Evolutionary conservation across 78 protist genomes (phyloP), one percentile per base, ranked within the genome.

Genomic region (Mastigamoeba balamuthi): DNA sequence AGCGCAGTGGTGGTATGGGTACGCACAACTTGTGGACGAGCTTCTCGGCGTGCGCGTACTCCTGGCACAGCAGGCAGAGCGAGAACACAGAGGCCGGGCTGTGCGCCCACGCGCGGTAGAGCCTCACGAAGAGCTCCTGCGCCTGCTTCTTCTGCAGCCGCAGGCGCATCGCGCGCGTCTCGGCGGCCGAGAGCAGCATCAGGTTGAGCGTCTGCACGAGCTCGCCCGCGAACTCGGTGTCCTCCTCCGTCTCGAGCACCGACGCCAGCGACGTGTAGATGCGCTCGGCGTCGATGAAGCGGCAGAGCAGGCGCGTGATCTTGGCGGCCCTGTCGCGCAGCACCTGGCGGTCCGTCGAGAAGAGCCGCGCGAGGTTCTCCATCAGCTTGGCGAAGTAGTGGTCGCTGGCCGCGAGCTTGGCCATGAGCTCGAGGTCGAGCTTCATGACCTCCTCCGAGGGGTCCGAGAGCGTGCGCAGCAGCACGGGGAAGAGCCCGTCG

Each of bases 171-270:
- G 67, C 86, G 3, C 39, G 40, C 23, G 81, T 78, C 66, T 91
- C 95, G 23, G 87, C 70, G 8, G 93, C 42, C 1, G 96, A 90
- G 25, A 92, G 68, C 7, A 93, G 70, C 7, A 94, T 87, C 27
- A 90, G 30, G 69, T 91, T 92, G 58, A 94, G 89, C 3, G 81
- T 65, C 66, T 87, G 90, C 1, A 93, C 87, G 83, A 93, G 43
- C 9, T 30, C 37, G 40, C 84, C 37, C 5, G 80, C 88, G 35
- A 93, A 93, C 10, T 69, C 91, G 6, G 86, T 83, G 76, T 92
- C 89, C 43, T 66, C 48, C 35, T 76, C 72, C 35, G 38, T 43
- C 7, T 58, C 58, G 7, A 89, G 37, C 0, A 84, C 72, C 23
- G 23, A 29, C 0, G 88, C 68, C 8, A 84, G 63, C 39, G 78